Conservation (phyloP, 1,284 basidiomycete species). For the Inonotus obliquus region DNA sequence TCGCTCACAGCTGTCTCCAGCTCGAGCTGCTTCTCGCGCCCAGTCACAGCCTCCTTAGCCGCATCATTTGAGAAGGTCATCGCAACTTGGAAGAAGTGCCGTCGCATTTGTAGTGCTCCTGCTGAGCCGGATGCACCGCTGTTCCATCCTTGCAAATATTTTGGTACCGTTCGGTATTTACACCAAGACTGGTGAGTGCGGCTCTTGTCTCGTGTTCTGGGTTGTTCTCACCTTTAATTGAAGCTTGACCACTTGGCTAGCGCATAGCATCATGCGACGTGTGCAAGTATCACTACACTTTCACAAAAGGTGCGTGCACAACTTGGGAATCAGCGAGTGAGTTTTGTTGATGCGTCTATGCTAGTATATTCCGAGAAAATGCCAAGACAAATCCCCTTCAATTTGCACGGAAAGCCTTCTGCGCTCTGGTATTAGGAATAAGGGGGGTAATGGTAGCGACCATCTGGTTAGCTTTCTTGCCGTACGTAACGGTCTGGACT, state of each 20-base stretch:
- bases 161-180: slow-evolving; percentile 92
- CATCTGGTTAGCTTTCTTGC: slow-evolving; percentile 89
- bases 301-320: slow-evolving; percentile 76
- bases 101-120: slow-evolving; percentile 87
- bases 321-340: background rate
- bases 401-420: slow-evolving; percentile 58
- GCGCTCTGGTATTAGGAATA: slow-evolving; percentile 55
- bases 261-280: slow-evolving; percentile 94
- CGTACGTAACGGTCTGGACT: slow-evolving; percentile 84
- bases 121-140: slow-evolving; percentile 85
- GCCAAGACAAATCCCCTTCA: slow-evolving; percentile 73
- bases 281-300: slow-evolving; percentile 90
- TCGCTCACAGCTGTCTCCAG: too few relatives aligned
- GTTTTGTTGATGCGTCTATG: background rate
- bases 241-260: slow-evolving; percentile 91
- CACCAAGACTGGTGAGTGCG: slow-evolving; percentile 86
- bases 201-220: slow-evolving; percentile 10
- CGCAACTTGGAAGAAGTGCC: too few relatives aligned
- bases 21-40: too few relatives aligned
- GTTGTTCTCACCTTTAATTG: slow-evolving; percentile 5
- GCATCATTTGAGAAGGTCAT: too few relatives aligned
- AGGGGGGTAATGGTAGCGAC: slow-evolving; percentile 72
- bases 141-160: slow-evolving; percentile 96
- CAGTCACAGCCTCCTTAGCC: too few relatives aligned
- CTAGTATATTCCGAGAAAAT: slow-evolving; percentile 88